Evolutionary conservation across 2,329 filamentous ascomycete genomes (phyloP).

Genomic region (Fusarium sp.): DNA sequence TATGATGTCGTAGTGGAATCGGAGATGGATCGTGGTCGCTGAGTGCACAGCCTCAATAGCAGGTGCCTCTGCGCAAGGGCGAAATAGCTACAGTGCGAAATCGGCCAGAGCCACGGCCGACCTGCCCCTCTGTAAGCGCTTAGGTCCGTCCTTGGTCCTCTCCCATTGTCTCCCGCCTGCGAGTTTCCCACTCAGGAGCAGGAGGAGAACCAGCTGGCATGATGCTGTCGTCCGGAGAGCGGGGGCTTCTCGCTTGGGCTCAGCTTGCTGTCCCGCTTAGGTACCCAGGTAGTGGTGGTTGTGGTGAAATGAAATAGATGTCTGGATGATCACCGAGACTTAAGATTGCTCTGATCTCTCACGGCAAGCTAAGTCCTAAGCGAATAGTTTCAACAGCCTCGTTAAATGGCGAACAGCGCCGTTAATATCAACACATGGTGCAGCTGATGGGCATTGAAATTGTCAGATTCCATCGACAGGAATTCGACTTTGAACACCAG

Average conservation of each 20-base stretch:
- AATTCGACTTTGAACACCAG: background rate
- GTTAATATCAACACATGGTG: background rate
- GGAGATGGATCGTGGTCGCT: slow-evolving; percentile 22
- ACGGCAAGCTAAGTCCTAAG: background rate
- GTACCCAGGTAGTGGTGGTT: background rate
- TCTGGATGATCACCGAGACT: background rate
- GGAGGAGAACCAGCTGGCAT: slow-evolving; percentile 7
- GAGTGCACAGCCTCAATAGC: slow-evolving; percentile 1
- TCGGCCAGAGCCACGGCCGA: background rate
- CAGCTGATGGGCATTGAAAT: background rate
- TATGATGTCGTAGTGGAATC: slow-evolving; percentile 29
- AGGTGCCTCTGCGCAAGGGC: background rate
- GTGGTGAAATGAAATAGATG: background rate
- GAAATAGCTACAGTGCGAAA: slow-evolving; percentile 7
- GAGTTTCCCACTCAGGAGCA: background rate
- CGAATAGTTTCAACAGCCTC: background rate
- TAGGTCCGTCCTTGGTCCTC: background rate
- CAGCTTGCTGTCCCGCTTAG: background rate
- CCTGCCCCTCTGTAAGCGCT: slow-evolving; percentile 1
- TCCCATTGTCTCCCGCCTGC: background rate
- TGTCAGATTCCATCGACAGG: background rate
- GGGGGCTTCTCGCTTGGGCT: background rate
- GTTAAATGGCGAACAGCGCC: background rate
- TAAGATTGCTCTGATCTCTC: slow-evolving; percentile 4
- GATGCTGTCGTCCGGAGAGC: slow-evolving; percentile 4